These are phyloP conservation scores for Sugiyamaella chiloensis DNA, from an alignment of 805 yeast species.

Conservation along the genomic window DNA sequence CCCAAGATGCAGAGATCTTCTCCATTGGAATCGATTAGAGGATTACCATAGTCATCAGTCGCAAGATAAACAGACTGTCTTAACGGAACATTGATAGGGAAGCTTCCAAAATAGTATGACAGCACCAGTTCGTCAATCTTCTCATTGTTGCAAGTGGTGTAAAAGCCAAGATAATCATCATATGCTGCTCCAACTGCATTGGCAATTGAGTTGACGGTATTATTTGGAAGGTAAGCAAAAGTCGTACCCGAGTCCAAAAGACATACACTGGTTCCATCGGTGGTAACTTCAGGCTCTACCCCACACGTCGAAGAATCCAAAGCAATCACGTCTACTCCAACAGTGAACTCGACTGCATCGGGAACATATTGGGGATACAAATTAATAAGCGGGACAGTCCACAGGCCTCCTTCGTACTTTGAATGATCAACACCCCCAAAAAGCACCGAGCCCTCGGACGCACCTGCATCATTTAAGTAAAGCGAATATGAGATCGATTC, in stretches of 20 bases:
- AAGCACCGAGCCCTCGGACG: constrained; percentile 47
- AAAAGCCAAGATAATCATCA: not conserved
- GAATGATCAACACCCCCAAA: constrained; percentile 71
- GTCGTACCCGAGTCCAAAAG: constrained; percentile 29
- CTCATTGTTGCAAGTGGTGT: not conserved
- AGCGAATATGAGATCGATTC: constrained; percentile 45
- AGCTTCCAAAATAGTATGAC: constrained; percentile 42
- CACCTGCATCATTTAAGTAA: constrained; percentile 41
- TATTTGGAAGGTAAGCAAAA: constrained; percentile 24
- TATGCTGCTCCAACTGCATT: constrained; percentile 38
- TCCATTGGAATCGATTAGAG: not conserved
- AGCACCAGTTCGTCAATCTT: constrained; percentile 25
- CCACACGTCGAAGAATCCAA: constrained; percentile 17
- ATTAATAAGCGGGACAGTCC: constrained; percentile 21
- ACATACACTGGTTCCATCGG: constrained; percentile 28
- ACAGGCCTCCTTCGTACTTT: constrained; percentile 49
- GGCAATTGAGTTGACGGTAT: constrained; percentile 31
- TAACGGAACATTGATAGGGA: constrained; percentile 27
- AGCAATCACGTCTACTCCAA: constrained; percentile 16
- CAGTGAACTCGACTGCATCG: constrained; percentile 10
- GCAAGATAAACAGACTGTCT: constrained; percentile 14
- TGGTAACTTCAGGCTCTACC: constrained; percentile 18
- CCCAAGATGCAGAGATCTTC: not conserved
- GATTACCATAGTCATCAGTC: not conserved
- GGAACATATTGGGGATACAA: not conserved